These are phyloP conservation scores for Fraxinus floribunda DNA, from an alignment of 305 asterid species.

Conservation along the genomic window DNA sequence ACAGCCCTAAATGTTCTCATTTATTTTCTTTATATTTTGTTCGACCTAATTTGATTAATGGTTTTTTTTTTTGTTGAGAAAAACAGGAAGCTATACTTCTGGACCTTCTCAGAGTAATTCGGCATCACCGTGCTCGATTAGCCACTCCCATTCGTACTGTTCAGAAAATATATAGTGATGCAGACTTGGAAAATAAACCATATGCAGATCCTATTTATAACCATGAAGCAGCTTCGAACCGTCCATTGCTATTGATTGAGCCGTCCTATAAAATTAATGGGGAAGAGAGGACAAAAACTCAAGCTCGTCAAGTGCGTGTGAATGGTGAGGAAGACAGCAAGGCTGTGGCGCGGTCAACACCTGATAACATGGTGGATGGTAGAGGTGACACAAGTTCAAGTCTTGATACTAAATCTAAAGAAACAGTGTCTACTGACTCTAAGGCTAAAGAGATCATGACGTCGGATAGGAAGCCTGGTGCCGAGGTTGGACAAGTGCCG, in stretches of 20 bases:
- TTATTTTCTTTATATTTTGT: conserved; percentile 13
- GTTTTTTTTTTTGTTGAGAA: conserved; percentile 6
- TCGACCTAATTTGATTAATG: conserved; percentile 6
- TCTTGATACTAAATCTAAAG: conserved; percentile 30
- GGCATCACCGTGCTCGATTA: conserved; percentile 91
- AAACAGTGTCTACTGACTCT: conserved; percentile 24
- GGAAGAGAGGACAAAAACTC: conserved; percentile 64
- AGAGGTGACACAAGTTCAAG: conserved; percentile 37
- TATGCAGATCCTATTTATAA: conserved; percentile 52
- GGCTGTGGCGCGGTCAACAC: conserved; percentile 42
- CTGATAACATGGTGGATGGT: conserved; percentile 40
- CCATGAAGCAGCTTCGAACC: conserved; percentile 49
- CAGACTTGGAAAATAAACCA: conserved; percentile 67
- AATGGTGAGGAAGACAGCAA: conserved; percentile 54
- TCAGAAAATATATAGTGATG: conserved; percentile 62
- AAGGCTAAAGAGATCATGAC: conserved; percentile 28
- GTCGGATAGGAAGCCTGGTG: conserved; percentile 35
- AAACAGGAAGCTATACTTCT: conserved; percentile 76
- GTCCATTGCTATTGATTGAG: conserved; percentile 58
- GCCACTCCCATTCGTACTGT: conserved; percentile 98
- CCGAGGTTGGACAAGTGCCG: conserved; percentile 43
- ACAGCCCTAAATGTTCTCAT: not conserved
- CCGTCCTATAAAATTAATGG: conserved; percentile 68
- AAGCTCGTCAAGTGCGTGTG: conserved; percentile 40
- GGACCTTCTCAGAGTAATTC: conserved; percentile 82